Percentiles rank a stretch among this genome's conserved stretches.
Conservation (phyloP, 176 grass and related monocot genomes). For the Ensete glaucum region DNA sequence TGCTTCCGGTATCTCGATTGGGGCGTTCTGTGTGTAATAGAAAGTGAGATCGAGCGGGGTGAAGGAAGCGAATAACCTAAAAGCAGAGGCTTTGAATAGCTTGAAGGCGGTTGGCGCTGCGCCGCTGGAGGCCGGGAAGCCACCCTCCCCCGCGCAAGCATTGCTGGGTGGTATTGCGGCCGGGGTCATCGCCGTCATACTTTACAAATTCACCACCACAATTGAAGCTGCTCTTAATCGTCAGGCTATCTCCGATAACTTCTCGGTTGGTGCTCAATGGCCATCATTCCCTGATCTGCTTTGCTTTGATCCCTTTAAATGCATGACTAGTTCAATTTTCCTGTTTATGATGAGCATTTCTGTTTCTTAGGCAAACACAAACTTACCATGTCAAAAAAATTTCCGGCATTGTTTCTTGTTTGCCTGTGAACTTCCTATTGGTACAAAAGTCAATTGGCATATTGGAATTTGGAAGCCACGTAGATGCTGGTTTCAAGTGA, state of each 20-base stretch:
- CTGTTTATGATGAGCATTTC: not conserved
- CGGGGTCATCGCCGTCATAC: conserved; percentile 63
- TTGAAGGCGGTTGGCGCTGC: conserved; percentile 45
- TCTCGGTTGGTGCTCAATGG: conserved; percentile 51
- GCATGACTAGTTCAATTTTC: conserved; percentile 1
- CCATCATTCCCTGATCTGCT: not conserved
- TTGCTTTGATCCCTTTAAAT: not conserved
- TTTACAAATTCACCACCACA: conserved; percentile 80
- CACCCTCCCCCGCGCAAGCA: conserved; percentile 54
- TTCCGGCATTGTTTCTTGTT: conserved; percentile 7
- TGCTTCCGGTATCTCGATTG: conserved; percentile 6
- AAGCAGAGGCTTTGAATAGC: conserved; percentile 57
- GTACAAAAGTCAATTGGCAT: not conserved
- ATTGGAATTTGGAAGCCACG: not conserved
- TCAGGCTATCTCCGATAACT: conserved; percentile 67
- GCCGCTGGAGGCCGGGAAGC: conserved; percentile 38
- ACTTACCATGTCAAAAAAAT: not conserved
- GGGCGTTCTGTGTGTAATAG: conserved; percentile 19
- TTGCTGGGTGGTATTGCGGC: conserved; percentile 74
- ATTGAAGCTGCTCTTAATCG: conserved; percentile 72
- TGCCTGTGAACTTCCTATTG: not conserved
- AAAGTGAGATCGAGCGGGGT: conserved; percentile 57
- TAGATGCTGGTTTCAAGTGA: no score
- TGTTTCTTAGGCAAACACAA: not conserved
- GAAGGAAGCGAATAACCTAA: conserved; percentile 47